Base-by-base conservation (phyloP, 2,329 filamentous ascomycete genomes). In the Microcyclospora pomicola region DNA sequence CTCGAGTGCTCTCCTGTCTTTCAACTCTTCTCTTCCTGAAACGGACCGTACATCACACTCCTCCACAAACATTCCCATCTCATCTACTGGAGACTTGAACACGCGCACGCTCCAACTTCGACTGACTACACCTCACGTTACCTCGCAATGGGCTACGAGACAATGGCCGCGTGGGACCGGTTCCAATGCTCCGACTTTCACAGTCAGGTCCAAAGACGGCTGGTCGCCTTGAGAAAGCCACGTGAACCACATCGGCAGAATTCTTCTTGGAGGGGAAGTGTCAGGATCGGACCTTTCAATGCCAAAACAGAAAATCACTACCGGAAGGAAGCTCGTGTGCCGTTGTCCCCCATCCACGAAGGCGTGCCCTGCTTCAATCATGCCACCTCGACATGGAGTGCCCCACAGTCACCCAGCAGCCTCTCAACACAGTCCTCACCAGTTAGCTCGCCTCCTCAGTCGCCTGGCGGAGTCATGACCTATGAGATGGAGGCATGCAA, bases 351-450 rank as follows among this genome's bases (percentile, higher is more conserved):
- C n/a, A 15, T 39, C 30, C 41, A 43, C 9, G 37, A 34, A 15
- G 37, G 33, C 15, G 41, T 42, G 33, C 53, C 52, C 14, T 38
- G 49, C 2, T 58, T 56, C 36, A 45, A 49, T 29, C 37, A 44
- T 24, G 46, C 50, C 9, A 53, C 48, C 24, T 45, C 50, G 15
- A 42, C 43, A 34, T 58, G 53, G 54, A 55, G 52, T 27, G 53
- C 54, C 13, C 52, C 54, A 28, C 31, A 47, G 19, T 58, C 54
- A 27, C 53, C 54, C 19, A 42, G 41, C 29, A 35, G 46, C 12
- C 9, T 28, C 24, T 40, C 41, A 24, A 35, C 42, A 38, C 31
- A 36, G 29, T 35, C 37, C 3, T 45, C 35, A 27, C 39, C 39
- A 9, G 31, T 40, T 6, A 35, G 37, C 14, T 47, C 47, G 15